phyloP scores from a whole-genome alignment of 768 basidiomycete species.

The Daedaleopsis nitida region DNA sequence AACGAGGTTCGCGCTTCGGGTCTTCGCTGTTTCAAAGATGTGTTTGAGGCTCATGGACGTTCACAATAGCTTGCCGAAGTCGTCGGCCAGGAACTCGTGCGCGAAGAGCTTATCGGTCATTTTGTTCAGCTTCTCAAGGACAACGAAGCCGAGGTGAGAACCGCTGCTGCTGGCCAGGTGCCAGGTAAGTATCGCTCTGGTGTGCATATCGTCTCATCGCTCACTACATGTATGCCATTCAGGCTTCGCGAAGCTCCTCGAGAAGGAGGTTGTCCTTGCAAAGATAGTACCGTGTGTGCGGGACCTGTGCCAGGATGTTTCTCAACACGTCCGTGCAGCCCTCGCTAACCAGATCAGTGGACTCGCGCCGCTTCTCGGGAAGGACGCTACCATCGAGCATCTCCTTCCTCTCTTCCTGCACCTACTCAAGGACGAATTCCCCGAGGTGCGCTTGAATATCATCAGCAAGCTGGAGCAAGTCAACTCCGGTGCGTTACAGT shows the following conservation, averaged over 20 bases:
- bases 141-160: constrained; percentile 97
- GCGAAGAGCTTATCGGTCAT: constrained; percentile 91
- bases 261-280: constrained; percentile 90
- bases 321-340: constrained; percentile 96
- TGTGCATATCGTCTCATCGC: not conserved
- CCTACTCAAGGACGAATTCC: constrained; percentile 97
- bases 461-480: constrained; percentile 98
- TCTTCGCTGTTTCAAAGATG: not conserved
- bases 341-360: constrained; percentile 96
- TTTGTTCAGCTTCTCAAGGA: constrained; percentile 95
- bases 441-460: constrained; percentile 95
- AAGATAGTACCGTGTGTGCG: constrained; percentile 94
- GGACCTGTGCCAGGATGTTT: constrained; percentile 89
- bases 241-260: constrained; percentile 95
- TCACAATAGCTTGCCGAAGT: constrained; percentile 78
- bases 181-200: constrained; percentile 61
- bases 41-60: not conserved
- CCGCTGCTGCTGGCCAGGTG: constrained; percentile 94
- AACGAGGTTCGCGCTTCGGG: constrained; percentile 65
- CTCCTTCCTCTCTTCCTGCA: constrained; percentile 96
- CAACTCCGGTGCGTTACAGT: constrained; percentile 65
- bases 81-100: constrained; percentile 85
- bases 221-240: constrained; percentile 16
- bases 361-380: constrained; percentile 90
- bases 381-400: constrained; percentile 93